Base-by-base conservation (phyloP, 106 monocot genomes). In the Dendrobium catenatum region DNA sequence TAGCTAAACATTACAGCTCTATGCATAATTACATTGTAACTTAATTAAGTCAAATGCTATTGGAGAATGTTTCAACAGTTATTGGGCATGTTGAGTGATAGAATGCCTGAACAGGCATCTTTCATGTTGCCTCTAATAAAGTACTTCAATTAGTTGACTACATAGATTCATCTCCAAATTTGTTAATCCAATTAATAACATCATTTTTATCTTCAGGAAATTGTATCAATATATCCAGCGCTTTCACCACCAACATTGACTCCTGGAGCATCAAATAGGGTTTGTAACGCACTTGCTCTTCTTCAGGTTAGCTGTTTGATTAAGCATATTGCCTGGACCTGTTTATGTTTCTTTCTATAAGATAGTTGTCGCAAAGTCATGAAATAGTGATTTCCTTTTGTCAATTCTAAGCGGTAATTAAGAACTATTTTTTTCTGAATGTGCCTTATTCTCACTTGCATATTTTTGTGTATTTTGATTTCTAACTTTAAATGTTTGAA, bases 261-360 rank as follows among this genome's bases (percentile, higher is more conserved):
- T 48, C 95, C 98, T 42, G 91, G 77, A 46, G 98, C 98, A 78
- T 99, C 98, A 80, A 99, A 99, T 80, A 87, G 98, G 82, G 98
- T 99, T 68, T 99, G 98, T 90, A 99, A 99, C 83, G 98, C 98
- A 33, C 98, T 99, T 88, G 98, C 98, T 61, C 98, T 99, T 84
- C 98, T 99, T 85, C 98, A 99, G 93, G 98, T 98, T 22, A 73
- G 70, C 27, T 77, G 29, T 51, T 88, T 43, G 47, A 19, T 33
- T 70, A 29, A 47, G 81, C 33, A 6, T 78, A 33, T n/a, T 42
- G 54, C 7, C 26, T 22, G 42, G 3, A n/a, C 6, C 43, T 66
- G 46, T 79, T 75, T 20, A 31, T 41, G 19, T 1, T 41, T 9
- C 1, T 58, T 67, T 9, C 19, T 42, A 70, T 6, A 29, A 29